Percentiles rank a stretch among this genome's conserved stretches.
These are phyloP conservation scores for Acrocalymma vagum DNA, from an alignment of 2,329 filamentous ascomycete genomes.

Conservation along the genomic window DNA sequence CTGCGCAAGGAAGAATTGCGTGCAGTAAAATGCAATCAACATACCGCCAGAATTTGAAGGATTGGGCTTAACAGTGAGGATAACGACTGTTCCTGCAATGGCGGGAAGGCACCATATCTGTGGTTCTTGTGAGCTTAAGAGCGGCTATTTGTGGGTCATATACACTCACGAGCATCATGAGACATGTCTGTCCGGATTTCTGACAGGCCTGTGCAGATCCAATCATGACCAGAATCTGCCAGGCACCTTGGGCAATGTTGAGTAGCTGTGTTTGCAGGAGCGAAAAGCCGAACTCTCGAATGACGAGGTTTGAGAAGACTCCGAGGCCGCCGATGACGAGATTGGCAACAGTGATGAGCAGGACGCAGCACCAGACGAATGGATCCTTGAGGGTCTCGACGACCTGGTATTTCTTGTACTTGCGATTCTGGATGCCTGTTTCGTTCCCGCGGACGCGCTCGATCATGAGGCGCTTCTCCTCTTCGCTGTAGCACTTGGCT, in stretches of 20 bases:
- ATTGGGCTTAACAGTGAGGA: slow-evolving; percentile 27
- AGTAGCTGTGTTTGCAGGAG: slow-evolving; percentile 37
- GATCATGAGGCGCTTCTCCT: slow-evolving; percentile 46
- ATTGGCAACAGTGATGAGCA: slow-evolving; percentile 32
- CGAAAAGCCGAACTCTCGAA: slow-evolving; percentile 35
- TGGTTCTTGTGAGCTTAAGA: no score
- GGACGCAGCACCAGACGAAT: slow-evolving; percentile 27
- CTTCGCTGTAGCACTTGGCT: slow-evolving; percentile 42
- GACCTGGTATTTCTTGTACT: slow-evolving; percentile 32
- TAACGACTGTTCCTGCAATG: slow-evolving; percentile 29
- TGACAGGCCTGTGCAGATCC: slow-evolving; percentile 25
- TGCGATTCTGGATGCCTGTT: slow-evolving; percentile 44
- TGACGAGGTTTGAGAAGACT: slow-evolving; percentile 47
- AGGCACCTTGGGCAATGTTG: slow-evolving; percentile 37
- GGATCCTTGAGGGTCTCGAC: slow-evolving; percentile 30
- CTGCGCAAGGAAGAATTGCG: slow-evolving; percentile 31
- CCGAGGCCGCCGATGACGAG: slow-evolving; percentile 47
- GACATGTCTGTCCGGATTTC: slow-evolving; percentile 24
- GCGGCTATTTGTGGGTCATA: no score
- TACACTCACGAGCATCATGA: slow-evolving; percentile 26
- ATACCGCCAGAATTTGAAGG: slow-evolving; percentile 25
- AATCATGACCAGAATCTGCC: slow-evolving; percentile 33
- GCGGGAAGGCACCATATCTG: slow-evolving; percentile 12
- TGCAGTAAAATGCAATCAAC: slow-evolving; percentile 38
- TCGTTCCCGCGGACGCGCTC: slow-evolving; percentile 46